phyloP scores from a whole-genome alignment of 2,329 filamentous ascomycete species.

The Sclerotinia trifoliorum region DNA sequence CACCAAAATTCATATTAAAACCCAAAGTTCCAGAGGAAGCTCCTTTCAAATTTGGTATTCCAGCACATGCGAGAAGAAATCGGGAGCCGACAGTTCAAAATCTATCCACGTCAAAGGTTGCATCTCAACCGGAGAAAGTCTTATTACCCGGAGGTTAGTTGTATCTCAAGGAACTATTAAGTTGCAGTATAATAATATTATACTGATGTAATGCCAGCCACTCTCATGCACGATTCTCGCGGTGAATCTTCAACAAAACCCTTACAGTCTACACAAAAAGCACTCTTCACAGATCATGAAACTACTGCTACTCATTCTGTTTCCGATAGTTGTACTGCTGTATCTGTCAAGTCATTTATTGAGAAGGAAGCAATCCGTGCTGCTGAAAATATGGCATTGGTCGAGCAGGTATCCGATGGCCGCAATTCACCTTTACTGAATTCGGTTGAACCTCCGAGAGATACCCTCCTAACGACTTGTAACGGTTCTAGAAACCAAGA shows the following conservation, averaged over 20 bases:
- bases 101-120: neutral
- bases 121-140: neutral
- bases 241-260: neutral
- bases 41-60: neutral
- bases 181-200: neutral
- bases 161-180: neutral
- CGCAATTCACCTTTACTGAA: neutral
- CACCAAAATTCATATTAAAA: neutral
- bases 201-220: neutral
- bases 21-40: neutral
- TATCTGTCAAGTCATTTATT: neutral
- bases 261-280: neutral
- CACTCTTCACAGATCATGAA: neutral
- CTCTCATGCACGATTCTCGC: neutral
- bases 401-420: neutral
- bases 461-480: too few relatives aligned
- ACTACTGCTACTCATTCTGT: neutral
- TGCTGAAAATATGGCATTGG: too few relatives aligned
- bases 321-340: neutral
- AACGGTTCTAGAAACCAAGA: neutral
- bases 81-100: neutral
- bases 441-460: neutral
- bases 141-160: neutral
- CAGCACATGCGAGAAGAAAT: neutral
- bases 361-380: neutral